Evolutionary conservation across 495 filamentous ascomycete species (phyloP), one percentile per base, ranked within the genome.

Genomic region (Lichina pygmaea): DNA sequence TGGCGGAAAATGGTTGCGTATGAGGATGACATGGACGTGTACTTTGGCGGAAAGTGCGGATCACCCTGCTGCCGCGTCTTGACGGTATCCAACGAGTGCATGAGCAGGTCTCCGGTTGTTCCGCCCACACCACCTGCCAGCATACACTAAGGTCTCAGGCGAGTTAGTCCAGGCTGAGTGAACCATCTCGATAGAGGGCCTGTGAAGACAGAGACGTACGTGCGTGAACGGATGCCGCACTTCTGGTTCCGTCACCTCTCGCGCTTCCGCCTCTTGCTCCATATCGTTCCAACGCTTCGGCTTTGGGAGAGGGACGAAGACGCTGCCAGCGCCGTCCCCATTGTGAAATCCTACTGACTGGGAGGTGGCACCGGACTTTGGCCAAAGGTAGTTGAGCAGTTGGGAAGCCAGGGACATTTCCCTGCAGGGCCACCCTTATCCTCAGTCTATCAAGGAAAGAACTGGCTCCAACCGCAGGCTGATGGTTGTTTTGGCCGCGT

Each of bases 31-130:
- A 93, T 75, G 16, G 83, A 84, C 1, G 80, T 75, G 60, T 95
- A 95, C 60, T 80, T 86, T 2, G 86, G 79, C 13, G 86, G 89
- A 43, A 89, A 68, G 52, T 81, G 75, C 33, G 85, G 84, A 54
- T 94, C 91, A 53, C 89, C 89, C 63, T 97, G 89, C 60, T 95
- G 89, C 44, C 89, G 72, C n/a, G 89, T 97, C 62, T 97, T 97
- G 46, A 97, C 89, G 7, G 89, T 97, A 62, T 97, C 89, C 58
- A 97, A 70, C 41, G 86, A 94, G 60, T 97, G 89, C 91, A 97
- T 95, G 48, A 97, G 65, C 71, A 97, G 82, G 60, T 97, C 89
- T 44, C 89, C 89, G 42, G 78, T 86, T 32, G 78, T 83, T 30
- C 89, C 89, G 50, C 89, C 89, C 24, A 81, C 57, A 45, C 86